Evolutionary conservation across 305 asterid species (phyloP).

Genomic region (Fraxinus paxiana): DNA sequence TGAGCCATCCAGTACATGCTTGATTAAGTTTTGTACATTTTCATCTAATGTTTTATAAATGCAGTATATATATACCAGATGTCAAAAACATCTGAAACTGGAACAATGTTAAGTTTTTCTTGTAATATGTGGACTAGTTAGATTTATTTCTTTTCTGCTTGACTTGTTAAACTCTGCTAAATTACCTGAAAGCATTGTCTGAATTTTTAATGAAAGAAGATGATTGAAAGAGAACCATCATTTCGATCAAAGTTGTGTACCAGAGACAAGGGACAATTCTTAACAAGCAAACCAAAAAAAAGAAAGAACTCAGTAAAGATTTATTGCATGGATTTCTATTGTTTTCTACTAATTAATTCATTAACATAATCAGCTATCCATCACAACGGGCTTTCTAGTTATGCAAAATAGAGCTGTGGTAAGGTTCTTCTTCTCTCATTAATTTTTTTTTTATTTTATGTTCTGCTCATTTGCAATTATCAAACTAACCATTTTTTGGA

Average conservation of each 20-base stretch:
- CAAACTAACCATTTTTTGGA: neutral
- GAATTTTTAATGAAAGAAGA: neutral
- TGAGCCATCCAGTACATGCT: neutral
- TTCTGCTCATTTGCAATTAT: neutral
- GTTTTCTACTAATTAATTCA: constrained; percentile 14
- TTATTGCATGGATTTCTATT: neutral
- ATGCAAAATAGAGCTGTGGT: constrained; percentile 67
- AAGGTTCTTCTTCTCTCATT: constrained; percentile 22
- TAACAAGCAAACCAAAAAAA: neutral
- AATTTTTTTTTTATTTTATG: neutral
- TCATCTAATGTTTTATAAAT: neutral
- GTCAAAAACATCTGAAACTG: neutral
- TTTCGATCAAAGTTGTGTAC: neutral
- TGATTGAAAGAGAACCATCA: neutral
- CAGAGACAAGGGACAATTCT: neutral
- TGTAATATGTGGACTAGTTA: neutral
- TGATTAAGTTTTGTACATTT: neutral
- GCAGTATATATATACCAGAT: neutral
- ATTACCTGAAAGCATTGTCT: neutral
- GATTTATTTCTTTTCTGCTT: neutral
- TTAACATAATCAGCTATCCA: constrained; percentile 39
- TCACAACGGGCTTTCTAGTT: constrained; percentile 54
- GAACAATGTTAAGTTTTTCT: neutral
- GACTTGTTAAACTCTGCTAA: neutral
- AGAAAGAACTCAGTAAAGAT: neutral